Evolutionary conservation across 2,329 filamentous ascomycete genomes (phyloP).

Genomic region (Neopestalotiopsis sp.): DNA sequence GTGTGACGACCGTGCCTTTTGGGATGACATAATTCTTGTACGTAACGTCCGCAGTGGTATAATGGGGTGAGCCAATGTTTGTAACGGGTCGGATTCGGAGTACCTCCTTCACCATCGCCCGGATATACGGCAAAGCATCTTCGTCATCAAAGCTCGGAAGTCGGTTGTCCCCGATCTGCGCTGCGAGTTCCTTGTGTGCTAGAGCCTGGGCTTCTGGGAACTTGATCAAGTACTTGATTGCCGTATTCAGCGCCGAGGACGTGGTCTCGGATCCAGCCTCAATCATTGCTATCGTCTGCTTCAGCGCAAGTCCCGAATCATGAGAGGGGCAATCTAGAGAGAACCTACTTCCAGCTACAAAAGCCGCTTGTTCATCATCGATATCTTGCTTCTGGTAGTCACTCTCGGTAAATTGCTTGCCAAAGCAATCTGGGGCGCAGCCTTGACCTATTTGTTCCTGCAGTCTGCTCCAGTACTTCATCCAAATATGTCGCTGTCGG

Average conservation of each 20-base stretch:
- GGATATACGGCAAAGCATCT: slow-evolving; percentile 55
- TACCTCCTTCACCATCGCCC: slow-evolving; percentile 60
- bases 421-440: slow-evolving; percentile 5
- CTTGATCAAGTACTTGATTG: slow-evolving; percentile 55
- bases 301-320: neutral
- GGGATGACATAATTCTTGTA: slow-evolving; percentile 57
- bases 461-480: slow-evolving; percentile 6
- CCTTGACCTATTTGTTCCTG: neutral
- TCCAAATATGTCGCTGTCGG: neutral
- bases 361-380: neutral
- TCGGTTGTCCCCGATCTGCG: slow-evolving; percentile 52
- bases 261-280: slow-evolving; percentile 53
- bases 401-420: neutral
- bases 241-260: slow-evolving; percentile 51
- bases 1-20: slow-evolving; percentile 39
- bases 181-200: slow-evolving; percentile 59
- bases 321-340: neutral
- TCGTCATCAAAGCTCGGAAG: slow-evolving; percentile 55
- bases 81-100: slow-evolving; percentile 61
- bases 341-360: slow-evolving; percentile 1
- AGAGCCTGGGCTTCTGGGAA: slow-evolving; percentile 52
- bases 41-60: slow-evolving; percentile 50
- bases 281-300: neutral
- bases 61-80: slow-evolving; percentile 56
- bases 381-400: neutral